Base-by-base conservation (phyloP, 208 protist species). In the Acanthamoeba rhysodes region DNA sequence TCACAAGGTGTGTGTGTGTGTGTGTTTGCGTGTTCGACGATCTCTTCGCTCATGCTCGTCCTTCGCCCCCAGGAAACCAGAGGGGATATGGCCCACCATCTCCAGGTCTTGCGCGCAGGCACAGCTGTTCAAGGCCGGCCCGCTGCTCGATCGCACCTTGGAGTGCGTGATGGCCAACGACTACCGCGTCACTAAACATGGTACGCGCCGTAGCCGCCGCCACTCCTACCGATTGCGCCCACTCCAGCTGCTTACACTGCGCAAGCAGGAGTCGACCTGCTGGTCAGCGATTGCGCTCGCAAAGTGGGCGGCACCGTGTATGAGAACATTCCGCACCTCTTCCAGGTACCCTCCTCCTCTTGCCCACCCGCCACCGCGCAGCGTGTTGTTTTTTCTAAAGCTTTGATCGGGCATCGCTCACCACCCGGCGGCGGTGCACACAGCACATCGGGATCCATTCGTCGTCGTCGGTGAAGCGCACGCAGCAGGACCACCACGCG, bases 401-500 rank as follows among this genome's bases (percentile, higher is more conserved):
- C n/a, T n/a, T n/a, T n/a, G n/a, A n/a, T n/a, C n/a, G n/a, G n/a
- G n/a, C n/a, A n/a, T n/a, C n/a, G n/a, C n/a, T n/a, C n/a, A n/a
- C n/a, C n/a, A n/a, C n/a, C n/a, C n/a, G n/a, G n/a, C n/a, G n/a
- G n/a, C n/a, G n/a, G 55, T 12, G 55, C 16, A 22, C 16, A 62
- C 70, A 80, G 70, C 70, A 80, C 70, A 80, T 80, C 70, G 70
- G 70, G 70, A 80, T 80, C 70, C 70, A 80, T n/a, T 80, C 70
- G 32, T 48, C 32, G 32, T 80, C 70, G 32, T 14, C 70, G 32
- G n/a, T 80, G 18, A 80, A 80, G 70, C n/a, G 70, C 14, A 14
- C 2, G 32, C 10, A 80, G 14, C 70, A 80, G 70, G 70, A 80
- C 70, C 70, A 80, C 70, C 10, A 12, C 70, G 37, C n/a, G 32